A percentile compares a stretch with the other conserved stretches of the same genome.
Evolutionary conservation across 345 rosid species (phyloP).

Genomic region (Fremontodendron californicum): DNA sequence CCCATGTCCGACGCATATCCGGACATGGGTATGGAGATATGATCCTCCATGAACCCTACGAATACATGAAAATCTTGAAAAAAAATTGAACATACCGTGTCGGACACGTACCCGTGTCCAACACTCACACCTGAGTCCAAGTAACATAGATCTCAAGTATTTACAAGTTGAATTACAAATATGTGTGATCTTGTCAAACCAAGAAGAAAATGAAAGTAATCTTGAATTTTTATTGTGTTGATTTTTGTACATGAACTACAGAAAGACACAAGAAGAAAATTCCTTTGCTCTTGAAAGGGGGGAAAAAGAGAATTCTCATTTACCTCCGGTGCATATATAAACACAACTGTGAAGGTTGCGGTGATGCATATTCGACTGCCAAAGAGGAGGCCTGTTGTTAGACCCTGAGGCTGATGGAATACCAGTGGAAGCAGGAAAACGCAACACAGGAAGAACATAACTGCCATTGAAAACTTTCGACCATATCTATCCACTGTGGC

Average conservation of each 20-base stretch:
- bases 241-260: not conserved
- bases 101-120: no score
- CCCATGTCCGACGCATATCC: no score
- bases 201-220: not conserved
- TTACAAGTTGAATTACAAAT: not conserved
- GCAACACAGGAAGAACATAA: slow-evolving; percentile 68
- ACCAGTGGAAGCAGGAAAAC: slow-evolving; percentile 72
- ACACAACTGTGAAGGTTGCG: slow-evolving; percentile 63
- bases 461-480: slow-evolving; percentile 76
- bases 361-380: slow-evolving; percentile 87
- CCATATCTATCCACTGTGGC: slow-evolving; percentile 74
- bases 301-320: not conserved
- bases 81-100: no score
- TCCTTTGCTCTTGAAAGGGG: not conserved
- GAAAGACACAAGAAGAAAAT: slow-evolving; percentile 4
- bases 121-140: no score
- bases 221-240: not conserved
- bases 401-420: slow-evolving; percentile 46
- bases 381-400: slow-evolving; percentile 73
- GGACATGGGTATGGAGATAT: no score
- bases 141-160: not conserved
- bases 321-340: slow-evolving; percentile 92
- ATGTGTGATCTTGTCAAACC: not conserved
- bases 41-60: no score
- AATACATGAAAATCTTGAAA: no score